These are phyloP conservation scores for Geotrichum fermentans DNA, from an alignment of 1,139 yeast species.

Conservation along the genomic window DNA sequence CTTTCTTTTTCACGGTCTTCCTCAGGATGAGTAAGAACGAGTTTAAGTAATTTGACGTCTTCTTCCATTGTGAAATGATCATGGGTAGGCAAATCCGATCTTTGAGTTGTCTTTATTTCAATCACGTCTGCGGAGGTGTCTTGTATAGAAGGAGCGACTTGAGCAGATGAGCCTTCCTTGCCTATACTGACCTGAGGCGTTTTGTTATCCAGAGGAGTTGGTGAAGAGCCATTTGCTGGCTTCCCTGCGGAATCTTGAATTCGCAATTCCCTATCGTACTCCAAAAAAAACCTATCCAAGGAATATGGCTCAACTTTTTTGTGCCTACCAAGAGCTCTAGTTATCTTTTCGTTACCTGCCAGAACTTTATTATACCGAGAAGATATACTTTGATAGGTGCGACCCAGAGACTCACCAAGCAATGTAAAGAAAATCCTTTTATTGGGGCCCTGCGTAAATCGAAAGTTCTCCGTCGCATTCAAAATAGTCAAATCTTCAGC, in stretches of 20 bases:
- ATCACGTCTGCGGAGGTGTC: too few relatives aligned
- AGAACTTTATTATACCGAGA: neutral
- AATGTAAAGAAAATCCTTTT: neutral
- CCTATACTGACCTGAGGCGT: too few relatives aligned
- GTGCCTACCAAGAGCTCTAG: neutral
- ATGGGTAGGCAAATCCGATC: too few relatives aligned
- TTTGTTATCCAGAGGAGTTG: too few relatives aligned
- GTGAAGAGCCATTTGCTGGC: too few relatives aligned
- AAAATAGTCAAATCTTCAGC: conserved; percentile 4
- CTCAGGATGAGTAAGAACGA: neutral
- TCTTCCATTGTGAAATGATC: too few relatives aligned
- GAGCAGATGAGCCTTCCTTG: too few relatives aligned
- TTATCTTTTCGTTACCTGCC: neutral
- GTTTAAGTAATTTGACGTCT: neutral
- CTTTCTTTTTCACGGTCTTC: neutral
- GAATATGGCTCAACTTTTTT: neutral
- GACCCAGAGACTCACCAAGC: neutral
- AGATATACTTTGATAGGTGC: neutral
- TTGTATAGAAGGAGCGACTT: too few relatives aligned
- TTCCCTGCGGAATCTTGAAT: neutral
- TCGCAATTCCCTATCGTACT: neutral
- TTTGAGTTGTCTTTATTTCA: too few relatives aligned
- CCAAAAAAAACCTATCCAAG: neutral
- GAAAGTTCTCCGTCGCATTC: neutral
- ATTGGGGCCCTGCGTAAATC: neutral